Evolutionary conservation across 768 basidiomycete genomes (phyloP).

Genomic region (Auricularia auricula-judae): DNA sequence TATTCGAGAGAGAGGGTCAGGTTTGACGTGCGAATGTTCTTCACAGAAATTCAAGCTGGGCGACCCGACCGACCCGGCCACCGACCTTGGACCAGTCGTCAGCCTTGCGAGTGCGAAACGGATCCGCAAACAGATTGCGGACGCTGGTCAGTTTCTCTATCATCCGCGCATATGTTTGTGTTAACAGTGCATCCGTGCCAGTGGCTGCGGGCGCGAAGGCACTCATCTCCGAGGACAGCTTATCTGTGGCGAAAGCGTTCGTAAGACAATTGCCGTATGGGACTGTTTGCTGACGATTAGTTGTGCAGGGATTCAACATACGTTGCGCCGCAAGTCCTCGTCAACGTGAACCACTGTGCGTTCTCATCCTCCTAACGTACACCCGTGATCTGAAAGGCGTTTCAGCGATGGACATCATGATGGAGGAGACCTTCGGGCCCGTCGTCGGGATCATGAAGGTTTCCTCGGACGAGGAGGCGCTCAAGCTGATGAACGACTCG

Average conservation of each 20-base stretch:
- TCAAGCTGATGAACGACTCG: conserved; percentile 92
- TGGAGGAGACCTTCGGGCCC: neutral
- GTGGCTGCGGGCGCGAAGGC: conserved; percentile 71
- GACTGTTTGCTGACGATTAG: neutral
- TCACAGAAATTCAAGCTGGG: conserved; percentile 70
- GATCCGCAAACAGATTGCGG: conserved; percentile 77
- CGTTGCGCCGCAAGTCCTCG: conserved; percentile 83
- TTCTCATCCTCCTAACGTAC: conserved; percentile 10
- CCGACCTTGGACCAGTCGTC: conserved; percentile 88
- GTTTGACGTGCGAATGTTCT: neutral
- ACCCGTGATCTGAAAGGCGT: neutral
- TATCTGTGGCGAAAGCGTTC: conserved; percentile 58
- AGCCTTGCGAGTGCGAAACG: conserved; percentile 74
- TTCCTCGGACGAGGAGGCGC: conserved; percentile 75
- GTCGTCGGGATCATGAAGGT: conserved; percentile 33
- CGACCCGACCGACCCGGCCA: conserved; percentile 64
- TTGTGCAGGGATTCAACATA: conserved; percentile 61
- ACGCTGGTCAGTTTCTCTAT: conserved; percentile 48
- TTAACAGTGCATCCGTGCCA: conserved; percentile 13
- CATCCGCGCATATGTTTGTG: neutral
- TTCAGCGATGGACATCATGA: conserved; percentile 56
- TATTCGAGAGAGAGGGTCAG: neutral
- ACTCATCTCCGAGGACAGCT: conserved; percentile 57
- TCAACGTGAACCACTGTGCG: conserved; percentile 82
- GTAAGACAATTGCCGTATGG: conserved; percentile 10